These are phyloP conservation scores for Lentinula guzmanii DNA, from an alignment of 768 basidiomycete genomes.

Conservation along the genomic window DNA sequence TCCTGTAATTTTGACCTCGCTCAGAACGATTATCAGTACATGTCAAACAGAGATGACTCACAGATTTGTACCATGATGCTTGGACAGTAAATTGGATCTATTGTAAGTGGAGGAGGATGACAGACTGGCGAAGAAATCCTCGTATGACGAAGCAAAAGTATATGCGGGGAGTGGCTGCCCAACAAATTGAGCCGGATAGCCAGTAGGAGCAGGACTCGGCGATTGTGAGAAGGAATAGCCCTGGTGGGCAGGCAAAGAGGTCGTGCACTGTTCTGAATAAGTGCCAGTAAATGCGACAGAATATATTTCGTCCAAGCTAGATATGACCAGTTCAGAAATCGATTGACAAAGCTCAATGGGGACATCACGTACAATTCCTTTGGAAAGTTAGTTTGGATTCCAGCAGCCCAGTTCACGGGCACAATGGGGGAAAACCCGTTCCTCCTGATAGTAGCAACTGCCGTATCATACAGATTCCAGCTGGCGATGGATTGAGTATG, in stretches of 20 bases:
- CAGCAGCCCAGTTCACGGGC: background rate
- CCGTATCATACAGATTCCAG: background rate
- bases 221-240: background rate
- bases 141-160: background rate
- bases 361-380: background rate
- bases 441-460: background rate
- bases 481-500: background rate
- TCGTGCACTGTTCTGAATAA: background rate
- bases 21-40: background rate
- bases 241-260: background rate
- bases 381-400: background rate
- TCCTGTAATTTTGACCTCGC: too few relatives aligned
- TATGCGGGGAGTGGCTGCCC: background rate
- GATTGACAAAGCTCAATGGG: background rate
- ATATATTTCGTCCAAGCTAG: background rate
- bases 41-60: background rate
- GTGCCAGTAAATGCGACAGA: background rate
- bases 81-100: background rate
- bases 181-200: background rate
- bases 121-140: background rate
- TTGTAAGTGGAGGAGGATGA: background rate
- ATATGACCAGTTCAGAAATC: too few relatives aligned
- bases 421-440: background rate
- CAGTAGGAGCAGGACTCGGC: background rate
- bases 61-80: background rate